Evolutionary conservation across 148 eudicot genomes (phyloP).

Genomic region (Mesembryanthemum crystallinum): DNA sequence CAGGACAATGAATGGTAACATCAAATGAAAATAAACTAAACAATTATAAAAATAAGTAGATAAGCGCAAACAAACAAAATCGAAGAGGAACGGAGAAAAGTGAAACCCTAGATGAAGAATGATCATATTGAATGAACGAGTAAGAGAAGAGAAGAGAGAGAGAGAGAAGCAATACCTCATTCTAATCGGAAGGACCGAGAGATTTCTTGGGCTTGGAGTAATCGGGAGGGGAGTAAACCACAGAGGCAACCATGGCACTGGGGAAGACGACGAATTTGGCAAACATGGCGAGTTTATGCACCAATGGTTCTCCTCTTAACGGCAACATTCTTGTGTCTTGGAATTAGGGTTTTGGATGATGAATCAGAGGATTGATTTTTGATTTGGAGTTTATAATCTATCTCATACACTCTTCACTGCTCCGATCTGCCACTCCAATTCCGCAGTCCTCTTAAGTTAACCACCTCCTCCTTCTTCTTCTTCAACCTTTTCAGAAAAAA

Average conservation of each 20-base stretch:
- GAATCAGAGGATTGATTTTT: too few species aligned
- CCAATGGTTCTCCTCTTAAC: slow-evolving; percentile 44
- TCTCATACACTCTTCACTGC: too few species aligned
- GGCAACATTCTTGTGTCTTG: slow-evolving; percentile 2
- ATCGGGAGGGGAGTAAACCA: slow-evolving; percentile 45
- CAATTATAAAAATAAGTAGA: not conserved
- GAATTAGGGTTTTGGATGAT: too few species aligned
- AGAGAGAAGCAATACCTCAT: not conserved
- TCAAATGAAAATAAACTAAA: not conserved
- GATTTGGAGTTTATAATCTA: too few species aligned
- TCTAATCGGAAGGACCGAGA: slow-evolving; percentile 4
- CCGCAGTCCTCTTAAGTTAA: too few species aligned
- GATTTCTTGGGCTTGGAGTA: slow-evolving; percentile 29
- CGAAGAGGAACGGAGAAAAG: not conserved
- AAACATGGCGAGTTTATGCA: slow-evolving; percentile 42
- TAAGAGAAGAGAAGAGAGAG: not conserved
- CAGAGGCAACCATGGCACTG: slow-evolving; percentile 42
- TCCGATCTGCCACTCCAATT: too few species aligned
- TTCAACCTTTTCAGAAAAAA: too few species aligned
- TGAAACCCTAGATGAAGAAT: not conserved
- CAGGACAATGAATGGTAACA: too few species aligned
- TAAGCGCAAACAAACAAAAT: not conserved
- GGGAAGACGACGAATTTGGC: slow-evolving; percentile 46
- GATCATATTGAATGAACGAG: too few species aligned
- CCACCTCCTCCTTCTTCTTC: too few species aligned